Evolutionary conservation across 169 alveolate species (phyloP), one percentile per base, ranked within the genome.

Genomic region (Cryptosporidium sp.): DNA sequence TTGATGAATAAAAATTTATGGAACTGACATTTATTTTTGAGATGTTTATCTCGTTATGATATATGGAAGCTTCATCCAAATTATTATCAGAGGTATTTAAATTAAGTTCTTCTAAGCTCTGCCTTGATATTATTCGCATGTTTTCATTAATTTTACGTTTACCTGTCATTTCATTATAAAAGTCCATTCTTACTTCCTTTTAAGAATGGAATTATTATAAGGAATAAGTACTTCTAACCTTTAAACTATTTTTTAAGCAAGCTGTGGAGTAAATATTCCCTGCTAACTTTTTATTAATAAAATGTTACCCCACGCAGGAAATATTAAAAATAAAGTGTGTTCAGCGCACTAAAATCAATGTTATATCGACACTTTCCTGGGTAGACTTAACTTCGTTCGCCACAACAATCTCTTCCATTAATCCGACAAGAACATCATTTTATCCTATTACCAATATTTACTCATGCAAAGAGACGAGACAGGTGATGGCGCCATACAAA

Each of bases 401-500:
- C 56, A 48, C 21, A 48, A 48, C 56, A 3, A 48, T 48, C 56
- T 48, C 21, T 48, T 14, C 7, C 56, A 48, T 14, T 48, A 48
- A 48, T 14, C 56, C 12, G 56, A 16, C 56, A 48, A 0, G 56
- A 48, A 14, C 23, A 48, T 14, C 56, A 14, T 48, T 48, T 48
- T 48, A 48, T 48, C 56, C 7, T 48, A 48, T 48, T 48, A 48
- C 23, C 56, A 48, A 14, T 48, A 21, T 16, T 48, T 48, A 45
- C 26, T 71, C 85, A 71, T 71, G 85, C 84, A 71, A 71, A 53
- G 69, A 71, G 85, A 71, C 85, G 67, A 48, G 85, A 71, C 85
- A 71, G 69, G 10, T 14, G 8, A 0, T 16, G 12, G 70, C 85
- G 85, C 85, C 85, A 45, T 10, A 60, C 14, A 6, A 14, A 16